Base-by-base conservation (phyloP, 2,329 filamentous ascomycete species). In the Exserohilum turcica region DNA sequence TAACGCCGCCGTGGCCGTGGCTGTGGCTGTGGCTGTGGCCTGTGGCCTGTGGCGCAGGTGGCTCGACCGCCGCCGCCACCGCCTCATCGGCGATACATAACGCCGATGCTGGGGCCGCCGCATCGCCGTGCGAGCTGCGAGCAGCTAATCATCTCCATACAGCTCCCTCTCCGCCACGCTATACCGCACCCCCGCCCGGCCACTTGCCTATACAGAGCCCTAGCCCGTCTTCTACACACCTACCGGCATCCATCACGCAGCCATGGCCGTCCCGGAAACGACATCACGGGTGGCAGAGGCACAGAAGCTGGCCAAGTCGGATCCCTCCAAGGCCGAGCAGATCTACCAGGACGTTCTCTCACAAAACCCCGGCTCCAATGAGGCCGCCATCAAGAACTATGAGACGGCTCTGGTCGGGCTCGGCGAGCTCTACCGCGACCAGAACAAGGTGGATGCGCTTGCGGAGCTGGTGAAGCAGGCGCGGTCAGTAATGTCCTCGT, bases 291-390 rank as follows among this genome's bases (percentile, higher is more conserved):
- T 97, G 83, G 86, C 88, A 78, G 91, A 97, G 84, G 93, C 92
- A 75, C 88, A 93, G 82, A 87, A 89, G 80, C 80, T 93, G 71
- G 84, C 85, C 64, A 92, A 91, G 80, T 84, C 87, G 61, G 86
- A 96, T 72, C 89, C 92, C 63, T 80, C 84, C 69, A 90, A 94
- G 82, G 91, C 93, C 60, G 92, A 96, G 79, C 81, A 84, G 68
- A 86, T 91, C 74, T 97, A 93, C 83, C 91, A 93, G 78, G 88
- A 94, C 51, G 90, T 97, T 73, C 85, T 97, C 63, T 87, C 91
- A 47, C 88, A 90, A 77, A 86, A 91, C 32, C 92, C 92, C 18
- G 90, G 90, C 46, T 86, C 89, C 55, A 94, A 86, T 54, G 94
- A 99, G 76, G 85, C 88, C 32, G 91, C 92, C 54, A 86, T 93